Conservation (phyloP, 371 early-diverging fungal species). For the Mucor sp. region DNA sequence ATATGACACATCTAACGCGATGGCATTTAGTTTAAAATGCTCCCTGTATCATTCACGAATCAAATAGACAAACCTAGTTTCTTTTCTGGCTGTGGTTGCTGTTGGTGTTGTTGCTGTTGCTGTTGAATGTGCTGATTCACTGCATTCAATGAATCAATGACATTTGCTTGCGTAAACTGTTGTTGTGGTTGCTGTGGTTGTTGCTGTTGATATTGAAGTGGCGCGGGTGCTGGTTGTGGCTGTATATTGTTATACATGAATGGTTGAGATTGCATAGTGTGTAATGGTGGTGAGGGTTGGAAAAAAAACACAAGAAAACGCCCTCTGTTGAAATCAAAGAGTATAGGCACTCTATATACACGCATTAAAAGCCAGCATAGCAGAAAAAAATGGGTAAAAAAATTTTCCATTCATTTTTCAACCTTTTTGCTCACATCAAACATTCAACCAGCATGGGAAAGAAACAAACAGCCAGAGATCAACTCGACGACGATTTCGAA, state of each 20-base stretch:
- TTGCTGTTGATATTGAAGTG: neutral
- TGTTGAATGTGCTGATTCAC: neutral
- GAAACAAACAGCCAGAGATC: conserved; percentile 39
- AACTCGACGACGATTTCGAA: conserved; percentile 28
- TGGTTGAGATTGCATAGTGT: neutral
- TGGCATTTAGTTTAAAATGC: too few relatives aligned
- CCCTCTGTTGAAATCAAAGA: neutral
- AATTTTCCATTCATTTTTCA: conserved; percentile 4
- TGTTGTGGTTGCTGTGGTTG: conserved; percentile 1
- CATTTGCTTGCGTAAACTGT: neutral
- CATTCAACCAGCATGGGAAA: conserved; percentile 32
- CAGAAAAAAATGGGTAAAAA: neutral
- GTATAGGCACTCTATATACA: too few relatives aligned
- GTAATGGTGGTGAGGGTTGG: too few relatives aligned
- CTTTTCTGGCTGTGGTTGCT: neutral
- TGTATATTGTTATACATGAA: conserved; percentile 11
- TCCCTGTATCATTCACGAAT: too few relatives aligned
- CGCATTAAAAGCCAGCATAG: neutral
- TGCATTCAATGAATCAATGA: neutral
- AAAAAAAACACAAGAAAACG: neutral
- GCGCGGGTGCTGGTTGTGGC: neutral
- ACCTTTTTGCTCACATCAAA: too few relatives aligned
- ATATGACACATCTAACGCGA: conserved; percentile 29
- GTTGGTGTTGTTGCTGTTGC: neutral
- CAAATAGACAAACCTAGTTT: neutral